Evolutionary conservation across 2,329 filamentous ascomycete genomes (phyloP).

Genomic region (Colletotrichum eremochloae): DNA sequence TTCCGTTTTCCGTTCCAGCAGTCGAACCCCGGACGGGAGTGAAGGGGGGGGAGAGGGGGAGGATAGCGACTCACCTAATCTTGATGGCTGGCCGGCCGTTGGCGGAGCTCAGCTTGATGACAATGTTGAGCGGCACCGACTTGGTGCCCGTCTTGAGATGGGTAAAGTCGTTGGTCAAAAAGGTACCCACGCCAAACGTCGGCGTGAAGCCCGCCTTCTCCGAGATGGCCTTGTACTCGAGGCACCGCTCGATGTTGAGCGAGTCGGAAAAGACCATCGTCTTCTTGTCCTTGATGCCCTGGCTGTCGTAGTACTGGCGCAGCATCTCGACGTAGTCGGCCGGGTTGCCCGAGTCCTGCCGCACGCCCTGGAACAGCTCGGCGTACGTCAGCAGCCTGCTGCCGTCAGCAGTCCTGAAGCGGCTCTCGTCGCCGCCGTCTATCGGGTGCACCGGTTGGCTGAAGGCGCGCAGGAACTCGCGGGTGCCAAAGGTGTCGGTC

Average conservation of each 20-base stretch:
- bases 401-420: constrained; percentile 55
- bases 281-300: constrained; percentile 85
- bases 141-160: constrained; percentile 80
- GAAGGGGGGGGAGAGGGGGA: background rate
- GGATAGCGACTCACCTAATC: constrained; percentile 68
- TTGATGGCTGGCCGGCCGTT: constrained; percentile 87
- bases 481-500: constrained; percentile 96
- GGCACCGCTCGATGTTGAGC: constrained; percentile 88
- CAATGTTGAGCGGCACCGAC: constrained; percentile 93
- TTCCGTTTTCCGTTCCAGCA: background rate
- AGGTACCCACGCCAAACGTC: constrained; percentile 95
- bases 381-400: constrained; percentile 74
- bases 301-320: constrained; percentile 82
- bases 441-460: constrained; percentile 70
- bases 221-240: constrained; percentile 89
- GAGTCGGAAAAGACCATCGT: constrained; percentile 96
- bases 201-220: constrained; percentile 86
- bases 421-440: constrained; percentile 57
- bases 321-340: constrained; percentile 82
- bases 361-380: constrained; percentile 83
- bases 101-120: constrained; percentile 94
- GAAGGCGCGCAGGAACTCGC: constrained; percentile 88
- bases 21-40: no score
- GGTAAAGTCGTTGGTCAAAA: constrained; percentile 94
- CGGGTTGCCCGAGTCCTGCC: constrained; percentile 93